Evolutionary conservation across 257 asterid genomes (phyloP).

Genomic region (Przewalskia tangutica): DNA sequence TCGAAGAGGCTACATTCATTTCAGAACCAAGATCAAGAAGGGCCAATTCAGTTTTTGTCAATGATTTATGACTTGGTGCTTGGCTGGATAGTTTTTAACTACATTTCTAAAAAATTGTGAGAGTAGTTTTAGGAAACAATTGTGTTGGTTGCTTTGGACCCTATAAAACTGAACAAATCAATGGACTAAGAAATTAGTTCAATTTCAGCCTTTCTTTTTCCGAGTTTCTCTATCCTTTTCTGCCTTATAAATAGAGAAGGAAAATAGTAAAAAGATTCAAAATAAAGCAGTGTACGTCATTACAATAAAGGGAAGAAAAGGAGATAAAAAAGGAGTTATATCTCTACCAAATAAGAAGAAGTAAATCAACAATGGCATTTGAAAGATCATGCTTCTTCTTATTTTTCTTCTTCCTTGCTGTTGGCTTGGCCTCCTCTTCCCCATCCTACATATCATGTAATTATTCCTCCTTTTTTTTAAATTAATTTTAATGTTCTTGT

Average conservation of each 20-base stretch:
- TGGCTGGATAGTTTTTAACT: no score
- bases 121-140: no score
- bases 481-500: neutral
- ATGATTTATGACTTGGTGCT: no score
- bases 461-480: neutral
- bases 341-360: neutral
- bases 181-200: neutral
- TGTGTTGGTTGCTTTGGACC: no score
- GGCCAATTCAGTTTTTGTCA: no score
- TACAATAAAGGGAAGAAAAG: neutral
- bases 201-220: neutral
- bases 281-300: neutral
- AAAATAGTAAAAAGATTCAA: neutral
- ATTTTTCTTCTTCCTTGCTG: neutral
- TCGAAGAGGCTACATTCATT: no score
- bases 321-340: neutral
- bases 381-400: conserved; percentile 5
- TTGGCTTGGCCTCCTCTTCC: neutral
- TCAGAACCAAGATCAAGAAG: no score
- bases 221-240: neutral
- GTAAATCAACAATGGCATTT: neutral
- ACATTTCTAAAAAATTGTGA: no score
- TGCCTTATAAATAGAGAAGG: neutral
- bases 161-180: neutral
- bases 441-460: neutral